phyloP scores from a whole-genome alignment of 345 rosid species.

The Garcia nutans region DNA sequence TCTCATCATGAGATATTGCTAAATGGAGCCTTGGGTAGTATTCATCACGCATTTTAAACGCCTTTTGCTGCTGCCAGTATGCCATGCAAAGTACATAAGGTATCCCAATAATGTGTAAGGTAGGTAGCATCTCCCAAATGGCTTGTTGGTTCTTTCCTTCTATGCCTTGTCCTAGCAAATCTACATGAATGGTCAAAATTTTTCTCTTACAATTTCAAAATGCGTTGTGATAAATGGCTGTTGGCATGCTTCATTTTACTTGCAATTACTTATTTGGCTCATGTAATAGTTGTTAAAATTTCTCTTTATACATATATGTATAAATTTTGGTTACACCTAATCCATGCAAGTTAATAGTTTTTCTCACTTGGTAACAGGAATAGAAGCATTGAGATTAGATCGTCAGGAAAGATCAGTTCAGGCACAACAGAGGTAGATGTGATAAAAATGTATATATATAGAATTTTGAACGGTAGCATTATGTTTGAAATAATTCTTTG shows the following conservation, averaged over 20 bases:
- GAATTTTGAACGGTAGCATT: not conserved
- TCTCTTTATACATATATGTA: too few relatives aligned
- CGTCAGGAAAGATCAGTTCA: too few relatives aligned
- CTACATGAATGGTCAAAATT: not conserved
- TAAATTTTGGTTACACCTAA: not conserved
- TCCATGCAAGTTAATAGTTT: conserved; percentile 9
- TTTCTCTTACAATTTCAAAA: too few relatives aligned
- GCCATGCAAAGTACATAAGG: too few relatives aligned
- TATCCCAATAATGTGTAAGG: too few relatives aligned
- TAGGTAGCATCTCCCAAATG: too few relatives aligned
- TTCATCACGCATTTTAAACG: too few relatives aligned
- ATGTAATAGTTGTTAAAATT: not conserved
- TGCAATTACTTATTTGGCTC: not conserved
- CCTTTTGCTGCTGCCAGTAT: too few relatives aligned
- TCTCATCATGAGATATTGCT: too few relatives aligned
- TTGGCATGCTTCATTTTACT: not conserved
- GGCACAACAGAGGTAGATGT: conserved; percentile 84
- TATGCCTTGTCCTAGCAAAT: too few relatives aligned
- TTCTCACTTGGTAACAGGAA: conserved; percentile 42
- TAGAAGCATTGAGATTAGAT: conserved; percentile 57
- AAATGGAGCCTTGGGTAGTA: too few relatives aligned
- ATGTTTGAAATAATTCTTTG: not conserved
- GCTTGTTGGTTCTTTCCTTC: too few relatives aligned
- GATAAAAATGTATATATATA: not conserved
- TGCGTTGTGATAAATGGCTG: not conserved